These are phyloP conservation scores for Microdochium nivale DNA, from an alignment of 2,329 filamentous ascomycete genomes.

Conservation along the genomic window DNA sequence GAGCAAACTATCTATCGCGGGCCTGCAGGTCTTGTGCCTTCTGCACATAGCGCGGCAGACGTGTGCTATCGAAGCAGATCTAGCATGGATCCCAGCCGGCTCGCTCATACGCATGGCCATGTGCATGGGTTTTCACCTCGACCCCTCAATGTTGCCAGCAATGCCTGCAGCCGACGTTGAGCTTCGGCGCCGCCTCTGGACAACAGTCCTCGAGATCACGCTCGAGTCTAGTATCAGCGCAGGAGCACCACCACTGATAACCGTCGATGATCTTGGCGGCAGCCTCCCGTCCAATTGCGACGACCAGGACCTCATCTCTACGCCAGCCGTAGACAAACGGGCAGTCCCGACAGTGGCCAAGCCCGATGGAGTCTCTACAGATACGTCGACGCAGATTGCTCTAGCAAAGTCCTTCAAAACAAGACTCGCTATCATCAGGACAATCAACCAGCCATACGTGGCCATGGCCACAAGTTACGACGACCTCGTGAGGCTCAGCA, in stretches of 20 bases:
- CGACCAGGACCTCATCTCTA: conserved; percentile 17
- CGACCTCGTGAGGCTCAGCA: conserved; percentile 2
- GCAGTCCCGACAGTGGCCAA: neutral
- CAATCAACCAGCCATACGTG: conserved; percentile 2
- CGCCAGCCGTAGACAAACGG: conserved; percentile 4
- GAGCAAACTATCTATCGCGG: conserved; percentile 12
- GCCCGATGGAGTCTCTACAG: conserved; percentile 1
- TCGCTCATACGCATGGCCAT: conserved; percentile 20
- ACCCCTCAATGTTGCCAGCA: conserved; percentile 16
- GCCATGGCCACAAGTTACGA: conserved; percentile 1
- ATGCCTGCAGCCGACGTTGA: conserved; percentile 17
- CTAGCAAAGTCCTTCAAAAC: conserved; percentile 3
- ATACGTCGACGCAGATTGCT: conserved; percentile 5
- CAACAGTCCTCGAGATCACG: conserved; percentile 7
- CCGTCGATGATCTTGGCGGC: conserved; percentile 4
- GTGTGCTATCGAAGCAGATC: conserved; percentile 10
- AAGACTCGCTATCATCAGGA: conserved; percentile 3
- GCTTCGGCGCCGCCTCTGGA: conserved; percentile 23
- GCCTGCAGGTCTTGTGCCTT: conserved; percentile 21
- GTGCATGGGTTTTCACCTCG: conserved; percentile 23
- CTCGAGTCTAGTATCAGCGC: conserved; percentile 5
- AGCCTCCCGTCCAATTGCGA: conserved; percentile 3
- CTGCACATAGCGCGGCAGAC: conserved; percentile 14
- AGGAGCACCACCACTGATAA: conserved; percentile 3
- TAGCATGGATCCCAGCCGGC: conserved; percentile 20